These are phyloP conservation scores for Penicillium odoratum DNA, from an alignment of 495 filamentous ascomycete genomes.

Conservation along the genomic window DNA sequence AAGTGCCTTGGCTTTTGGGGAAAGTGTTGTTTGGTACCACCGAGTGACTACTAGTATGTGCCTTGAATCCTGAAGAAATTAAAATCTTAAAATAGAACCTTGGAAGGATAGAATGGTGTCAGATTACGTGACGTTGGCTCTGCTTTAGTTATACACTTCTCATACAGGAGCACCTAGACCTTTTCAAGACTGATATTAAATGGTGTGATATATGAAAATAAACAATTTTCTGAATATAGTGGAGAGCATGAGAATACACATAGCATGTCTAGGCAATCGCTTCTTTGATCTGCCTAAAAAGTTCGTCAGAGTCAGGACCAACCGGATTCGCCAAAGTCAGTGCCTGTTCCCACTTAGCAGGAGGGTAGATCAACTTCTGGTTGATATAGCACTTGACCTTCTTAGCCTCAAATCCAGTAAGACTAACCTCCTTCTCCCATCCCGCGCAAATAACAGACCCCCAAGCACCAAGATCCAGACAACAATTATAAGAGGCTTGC, in stretches of 20 bases:
- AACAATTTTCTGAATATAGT: neutral
- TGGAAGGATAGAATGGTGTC: neutral
- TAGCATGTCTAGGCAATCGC: constrained; percentile 9
- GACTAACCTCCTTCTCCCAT: constrained; percentile 10
- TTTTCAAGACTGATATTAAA: neutral
- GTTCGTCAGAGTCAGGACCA: constrained; percentile 12
- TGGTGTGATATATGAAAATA: neutral
- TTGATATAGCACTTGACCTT: constrained; percentile 16
- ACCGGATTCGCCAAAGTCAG: constrained; percentile 21
- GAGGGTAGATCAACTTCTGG: constrained; percentile 18
- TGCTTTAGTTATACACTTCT: neutral
- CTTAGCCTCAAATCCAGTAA: constrained; percentile 14
- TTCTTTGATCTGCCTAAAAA: constrained; percentile 16
- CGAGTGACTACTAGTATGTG: neutral
- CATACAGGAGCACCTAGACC: neutral
- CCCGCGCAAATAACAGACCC: constrained; percentile 13
- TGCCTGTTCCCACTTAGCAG: constrained; percentile 15
- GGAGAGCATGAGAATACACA: neutral
- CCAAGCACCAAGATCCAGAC: constrained; percentile 13
- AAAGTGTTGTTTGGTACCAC: neutral
- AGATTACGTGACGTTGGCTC: neutral
- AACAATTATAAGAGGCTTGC: constrained; percentile 13
- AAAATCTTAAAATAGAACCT: too few species aligned
- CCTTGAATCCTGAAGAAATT: neutral
- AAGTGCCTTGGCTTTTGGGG: neutral